A percentile compares a stretch with the other conserved stretches of the same genome.
phyloP scores from a whole-genome alignment of 768 basidiomycete genomes.

The Tulasnella sp. region DNA sequence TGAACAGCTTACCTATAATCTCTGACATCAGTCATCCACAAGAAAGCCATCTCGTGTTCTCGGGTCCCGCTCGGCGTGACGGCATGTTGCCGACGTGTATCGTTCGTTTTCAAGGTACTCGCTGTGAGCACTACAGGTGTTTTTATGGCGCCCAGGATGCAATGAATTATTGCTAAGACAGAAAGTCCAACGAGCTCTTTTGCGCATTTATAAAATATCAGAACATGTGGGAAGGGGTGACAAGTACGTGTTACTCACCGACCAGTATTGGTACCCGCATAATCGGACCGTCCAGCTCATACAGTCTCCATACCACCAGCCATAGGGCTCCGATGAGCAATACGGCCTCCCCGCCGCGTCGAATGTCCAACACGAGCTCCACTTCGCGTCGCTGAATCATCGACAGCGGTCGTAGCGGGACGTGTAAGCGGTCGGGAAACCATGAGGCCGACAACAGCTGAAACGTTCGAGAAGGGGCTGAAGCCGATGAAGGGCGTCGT shows the following conservation, averaged over 20 bases:
- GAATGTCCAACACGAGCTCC: conserved; percentile 47
- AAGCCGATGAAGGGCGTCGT: too few relatives aligned
- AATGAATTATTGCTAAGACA: conserved; percentile 45
- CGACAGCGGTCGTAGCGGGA: neutral
- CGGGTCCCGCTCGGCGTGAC: conserved; percentile 28
- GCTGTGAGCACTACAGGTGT: neutral
- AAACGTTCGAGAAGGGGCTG: too few relatives aligned
- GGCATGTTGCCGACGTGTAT: conserved; percentile 7
- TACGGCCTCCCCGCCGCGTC: conserved; percentile 51
- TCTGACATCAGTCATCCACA: conserved; percentile 87
- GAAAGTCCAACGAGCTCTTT: conserved; percentile 50
- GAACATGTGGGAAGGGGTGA: neutral
- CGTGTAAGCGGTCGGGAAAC: conserved; percentile 1
- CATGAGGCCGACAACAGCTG: too few relatives aligned
- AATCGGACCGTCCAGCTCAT: conserved; percentile 26
- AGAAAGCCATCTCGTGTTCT: conserved; percentile 35
- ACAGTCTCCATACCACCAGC: conserved; percentile 42
- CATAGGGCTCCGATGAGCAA: conserved; percentile 54
- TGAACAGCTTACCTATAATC: conserved; percentile 54
- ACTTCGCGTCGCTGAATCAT: neutral
- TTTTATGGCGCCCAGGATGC: conserved; percentile 13
- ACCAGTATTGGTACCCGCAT: conserved; percentile 45
- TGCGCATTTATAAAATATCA: neutral
- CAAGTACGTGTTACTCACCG: neutral
- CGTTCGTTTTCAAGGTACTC: conserved; percentile 2